phyloP scores from a whole-genome alignment of 163 green algal genomes.

The Prototheca stagnorum region DNA sequence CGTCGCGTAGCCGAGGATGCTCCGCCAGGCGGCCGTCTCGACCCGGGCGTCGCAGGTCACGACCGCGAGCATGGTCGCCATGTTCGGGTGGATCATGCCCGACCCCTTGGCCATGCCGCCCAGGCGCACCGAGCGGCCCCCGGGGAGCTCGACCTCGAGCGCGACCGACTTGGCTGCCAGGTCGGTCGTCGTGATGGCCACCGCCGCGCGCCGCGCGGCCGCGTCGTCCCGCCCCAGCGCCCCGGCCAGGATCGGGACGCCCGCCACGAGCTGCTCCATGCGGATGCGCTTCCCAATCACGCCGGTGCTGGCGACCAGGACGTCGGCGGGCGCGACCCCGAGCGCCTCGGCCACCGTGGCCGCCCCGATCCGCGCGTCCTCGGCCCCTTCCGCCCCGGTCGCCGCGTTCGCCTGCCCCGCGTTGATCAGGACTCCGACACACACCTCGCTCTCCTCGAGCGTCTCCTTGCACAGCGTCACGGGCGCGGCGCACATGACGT shows the following conservation, averaged over 20 bases:
- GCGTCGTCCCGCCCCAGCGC: slow-evolving; percentile 26
- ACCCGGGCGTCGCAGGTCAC: slow-evolving; percentile 87
- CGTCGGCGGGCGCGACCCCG: slow-evolving; percentile 25
- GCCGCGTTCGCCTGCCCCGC: slow-evolving; percentile 87
- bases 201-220: slow-evolving; percentile 48
- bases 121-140: slow-evolving; percentile 51
- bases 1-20: slow-evolving; percentile 47
- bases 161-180: slow-evolving; percentile 58
- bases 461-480: slow-evolving; percentile 83
- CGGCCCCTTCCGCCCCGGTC: slow-evolving; percentile 57
- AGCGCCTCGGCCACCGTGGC: slow-evolving; percentile 36
- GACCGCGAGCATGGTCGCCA: slow-evolving; percentile 94
- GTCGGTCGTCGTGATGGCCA: slow-evolving; percentile 94
- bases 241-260: slow-evolving; percentile 48
- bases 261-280: slow-evolving; percentile 54
- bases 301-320: slow-evolving; percentile 38
- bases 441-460: slow-evolving; percentile 39
- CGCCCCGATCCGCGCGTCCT: slow-evolving; percentile 30
- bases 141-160: slow-evolving; percentile 42
- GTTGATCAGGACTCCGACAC: slow-evolving; percentile 41
- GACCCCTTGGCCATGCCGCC: slow-evolving; percentile 89
- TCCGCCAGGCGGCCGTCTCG: slow-evolving; percentile 45
- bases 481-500: slow-evolving; percentile 91
- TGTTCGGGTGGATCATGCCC: slow-evolving; percentile 99
- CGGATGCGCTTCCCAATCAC: slow-evolving; percentile 93